Evolutionary conservation across 768 basidiomycete species (phyloP), one percentile per base, ranked within the genome.

Genomic region (Boletus subparvulus): DNA sequence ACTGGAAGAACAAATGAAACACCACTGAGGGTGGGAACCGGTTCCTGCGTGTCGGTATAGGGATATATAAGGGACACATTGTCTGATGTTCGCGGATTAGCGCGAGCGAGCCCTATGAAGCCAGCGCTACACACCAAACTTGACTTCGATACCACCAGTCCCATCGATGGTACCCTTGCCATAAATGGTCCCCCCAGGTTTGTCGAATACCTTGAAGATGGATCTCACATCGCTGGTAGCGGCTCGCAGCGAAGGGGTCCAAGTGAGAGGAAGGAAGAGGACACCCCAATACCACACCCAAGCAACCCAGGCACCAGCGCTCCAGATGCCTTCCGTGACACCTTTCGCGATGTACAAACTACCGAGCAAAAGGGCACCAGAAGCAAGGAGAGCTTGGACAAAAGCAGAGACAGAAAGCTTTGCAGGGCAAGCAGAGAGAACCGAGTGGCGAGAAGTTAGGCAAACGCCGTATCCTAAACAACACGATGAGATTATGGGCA

Each of bases 1-100:
- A 88, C 91, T 0, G 90, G 90, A 19, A 98, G 87, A 64, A 83
- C 89, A 80, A 98, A 98, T 2, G 88, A 91, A 39, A 98, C 82
- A 32, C 83, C 83, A 57, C 85, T 81, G 16, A 98, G 78, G 0
- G 88, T 89, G 58, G 80, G 82, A 47, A 67, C 43, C 14, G 71
- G 67, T 16, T 78, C 80, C 24, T 88, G 82, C 4, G 79, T 79
- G 62, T 91, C 89, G 12, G 62, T 69, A 9, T 65, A 67, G 5
- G 69, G 69, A 71, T 97, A 96, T 4, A 90, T 88, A 73, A 98
- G 94, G 62, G 72, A 80, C 61, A 96, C 95, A 63, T 96, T 85
- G 28, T 92, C 89, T 92, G 56, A 54, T 28, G 7, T 14, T 3
- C 4, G 13, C 13, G 7, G 6, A 35, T 61, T 16, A 69, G 56